Evolutionary conservation across 73 alveolate genomes (phyloP).

Genomic region (Tetrahymena elliotti): DNA sequence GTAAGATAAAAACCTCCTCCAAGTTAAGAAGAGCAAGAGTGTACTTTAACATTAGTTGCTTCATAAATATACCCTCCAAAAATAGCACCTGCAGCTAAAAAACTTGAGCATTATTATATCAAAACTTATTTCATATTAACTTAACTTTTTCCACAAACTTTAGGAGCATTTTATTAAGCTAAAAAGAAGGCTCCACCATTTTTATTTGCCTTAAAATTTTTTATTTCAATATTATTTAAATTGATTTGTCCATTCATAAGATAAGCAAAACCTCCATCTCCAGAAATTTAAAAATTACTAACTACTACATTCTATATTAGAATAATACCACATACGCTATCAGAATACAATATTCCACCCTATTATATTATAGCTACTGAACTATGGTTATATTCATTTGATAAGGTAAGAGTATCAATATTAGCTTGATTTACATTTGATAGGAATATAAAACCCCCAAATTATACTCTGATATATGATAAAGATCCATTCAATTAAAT

Average conservation of each 20-base stretch:
- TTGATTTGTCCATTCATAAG: neutral
- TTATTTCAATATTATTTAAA: neutral
- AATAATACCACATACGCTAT: neutral
- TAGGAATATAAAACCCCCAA: neutral
- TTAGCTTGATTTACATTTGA: neutral
- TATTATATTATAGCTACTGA: neutral
- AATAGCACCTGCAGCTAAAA: neutral
- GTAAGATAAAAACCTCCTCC: neutral
- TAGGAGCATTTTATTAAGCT: neutral
- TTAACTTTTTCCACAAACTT: neutral
- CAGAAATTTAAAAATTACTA: neutral
- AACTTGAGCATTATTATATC: neutral
- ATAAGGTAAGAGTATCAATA: neutral
- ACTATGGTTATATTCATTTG: neutral
- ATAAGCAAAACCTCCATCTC: neutral
- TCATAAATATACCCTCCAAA: neutral
- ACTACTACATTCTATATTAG: neutral
- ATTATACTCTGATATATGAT: neutral
- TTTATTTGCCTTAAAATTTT: neutral
- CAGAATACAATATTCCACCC: neutral
- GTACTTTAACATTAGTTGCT: neutral
- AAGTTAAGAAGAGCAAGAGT: neutral
- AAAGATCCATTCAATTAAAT: neutral
- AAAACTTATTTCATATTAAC: neutral
- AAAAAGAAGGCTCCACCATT: neutral